A percentile compares a stretch with the other conserved stretches of the same genome.
phyloP scores from a whole-genome alignment of 2,329 filamentous ascomycete genomes.

The Apiospora malaysiana region DNA sequence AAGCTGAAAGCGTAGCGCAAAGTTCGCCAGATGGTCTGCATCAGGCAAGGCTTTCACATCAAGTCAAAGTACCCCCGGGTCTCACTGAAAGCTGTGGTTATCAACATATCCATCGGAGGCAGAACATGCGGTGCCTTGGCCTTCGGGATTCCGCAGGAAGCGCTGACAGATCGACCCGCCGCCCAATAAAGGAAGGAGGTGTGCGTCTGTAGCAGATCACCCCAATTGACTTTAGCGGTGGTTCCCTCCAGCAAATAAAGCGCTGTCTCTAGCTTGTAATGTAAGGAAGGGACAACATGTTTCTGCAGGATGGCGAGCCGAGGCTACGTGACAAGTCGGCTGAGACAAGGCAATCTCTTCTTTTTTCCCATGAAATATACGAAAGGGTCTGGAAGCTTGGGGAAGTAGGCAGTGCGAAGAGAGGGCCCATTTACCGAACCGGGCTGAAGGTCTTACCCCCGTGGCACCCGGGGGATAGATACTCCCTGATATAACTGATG shows the following conservation, averaged over 20 bases:
- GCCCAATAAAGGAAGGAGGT: neutral
- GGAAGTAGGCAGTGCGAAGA: neutral
- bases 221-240: neutral
- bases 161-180: neutral
- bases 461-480: neutral
- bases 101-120: neutral
- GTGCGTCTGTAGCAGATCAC: neutral
- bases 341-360: constrained; percentile 10
- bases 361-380: neutral
- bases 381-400: constrained; percentile 2
- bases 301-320: neutral
- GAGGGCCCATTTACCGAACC: neutral
- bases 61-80: neutral
- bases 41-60: neutral
- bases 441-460: neutral
- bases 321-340: neutral
- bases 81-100: neutral
- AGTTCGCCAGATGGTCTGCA: neutral
- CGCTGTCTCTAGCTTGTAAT: neutral
- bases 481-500: neutral
- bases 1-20: constrained; percentile 1
- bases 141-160: neutral
- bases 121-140: neutral
- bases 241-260: neutral
- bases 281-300: neutral